Base-by-base conservation (phyloP, 2,329 filamentous ascomycete genomes). In the Stagonosporopsis vannaccii region DNA sequence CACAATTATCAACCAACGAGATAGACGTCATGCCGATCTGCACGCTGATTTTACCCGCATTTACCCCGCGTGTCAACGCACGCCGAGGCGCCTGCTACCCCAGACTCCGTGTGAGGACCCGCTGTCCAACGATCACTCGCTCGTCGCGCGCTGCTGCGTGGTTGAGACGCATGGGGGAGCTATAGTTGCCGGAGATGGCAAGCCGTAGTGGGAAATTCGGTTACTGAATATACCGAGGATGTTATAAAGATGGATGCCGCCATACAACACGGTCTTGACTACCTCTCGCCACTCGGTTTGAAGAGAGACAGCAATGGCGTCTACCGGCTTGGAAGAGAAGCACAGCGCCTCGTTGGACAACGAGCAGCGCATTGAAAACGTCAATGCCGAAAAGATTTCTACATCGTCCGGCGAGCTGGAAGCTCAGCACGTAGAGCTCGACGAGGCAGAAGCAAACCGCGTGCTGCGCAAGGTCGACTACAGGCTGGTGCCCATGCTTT, bases 391-490 rank as follows among this genome's bases (percentile, higher is more conserved):
- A 47, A 72, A 72, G 58, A 57, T 41, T 2, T 60, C 58, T 6
- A 67, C 53, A 3, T 69, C 68, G 0, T 67, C 68, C 6, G 66
- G 33, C 13, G 66, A 70, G 54, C 36, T 72, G 7, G 72, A 72
- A 44, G 64, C 69, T 2, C 66, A 70, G 22, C 41, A 51, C 33
- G 37, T 68, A 12, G 66, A 69, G 37, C 49, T 66, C 15, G 61
- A 68, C 30, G 71, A 72, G 25, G 60, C 57, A 17, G 71, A 74
- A 41, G 67, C 66, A 2, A 62, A 58, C 8, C 56, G 67, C 6
- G 71, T 78, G 15, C 56, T 77, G 32, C 53, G 66, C 30, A 75
- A 75, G 42, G 69, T 77, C 1, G 75, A 77, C 42, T 64, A 61
- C 32, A 59, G 69, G 9, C 64, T 74, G 6, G 67, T 76, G 9